These are phyloP conservation scores for Debaryomycetaceae sp. DNA, from an alignment of 1,139 yeast genomes.

Conservation along the genomic window DNA sequence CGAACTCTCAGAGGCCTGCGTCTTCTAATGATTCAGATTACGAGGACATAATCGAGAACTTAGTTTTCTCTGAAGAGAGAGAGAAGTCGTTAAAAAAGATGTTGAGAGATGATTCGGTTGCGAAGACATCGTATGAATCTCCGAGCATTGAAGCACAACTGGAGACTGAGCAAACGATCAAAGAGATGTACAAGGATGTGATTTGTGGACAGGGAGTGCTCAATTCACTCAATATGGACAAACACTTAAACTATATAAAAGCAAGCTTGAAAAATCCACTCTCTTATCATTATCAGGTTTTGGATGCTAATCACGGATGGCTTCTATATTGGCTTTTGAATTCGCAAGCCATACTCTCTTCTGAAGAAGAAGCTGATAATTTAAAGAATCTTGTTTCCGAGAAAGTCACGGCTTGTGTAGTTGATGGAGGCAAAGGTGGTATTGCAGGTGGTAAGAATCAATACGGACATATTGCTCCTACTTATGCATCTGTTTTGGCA, in stretches of 20 bases:
- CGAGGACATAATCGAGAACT: slow-evolving; percentile 3
- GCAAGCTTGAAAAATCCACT: slow-evolving; percentile 41
- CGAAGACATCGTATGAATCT: slow-evolving; percentile 17
- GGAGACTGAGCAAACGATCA: slow-evolving; percentile 36
- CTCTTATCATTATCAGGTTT: slow-evolving; percentile 44
- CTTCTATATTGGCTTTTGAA: slow-evolving; percentile 80
- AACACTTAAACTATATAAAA: slow-evolving; percentile 16
- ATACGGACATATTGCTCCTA: slow-evolving; percentile 78
- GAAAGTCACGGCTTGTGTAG: slow-evolving; percentile 25
- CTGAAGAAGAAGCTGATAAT: slow-evolving; percentile 6
- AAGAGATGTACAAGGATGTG: slow-evolving; percentile 17
- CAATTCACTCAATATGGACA: slow-evolving; percentile 14
- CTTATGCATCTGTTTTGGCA: slow-evolving; percentile 74
- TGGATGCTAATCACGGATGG: slow-evolving; percentile 95
- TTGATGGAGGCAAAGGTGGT: slow-evolving; percentile 54
- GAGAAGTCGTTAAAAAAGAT: slow-evolving; percentile 7
- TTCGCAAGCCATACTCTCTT: slow-evolving; percentile 22
- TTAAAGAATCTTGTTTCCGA: slow-evolving; percentile 13
- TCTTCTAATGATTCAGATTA: slow-evolving; percentile 3
- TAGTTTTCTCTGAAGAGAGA: background rate
- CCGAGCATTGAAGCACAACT: slow-evolving; percentile 41
- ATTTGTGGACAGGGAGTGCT: slow-evolving; percentile 22
- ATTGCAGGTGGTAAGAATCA: slow-evolving; percentile 86
- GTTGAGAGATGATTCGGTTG: slow-evolving; percentile 12
- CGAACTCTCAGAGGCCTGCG: background rate